These are phyloP conservation scores for Pelargonium citronellum DNA, from an alignment of 441 rosid genomes.

Conservation along the genomic window DNA sequence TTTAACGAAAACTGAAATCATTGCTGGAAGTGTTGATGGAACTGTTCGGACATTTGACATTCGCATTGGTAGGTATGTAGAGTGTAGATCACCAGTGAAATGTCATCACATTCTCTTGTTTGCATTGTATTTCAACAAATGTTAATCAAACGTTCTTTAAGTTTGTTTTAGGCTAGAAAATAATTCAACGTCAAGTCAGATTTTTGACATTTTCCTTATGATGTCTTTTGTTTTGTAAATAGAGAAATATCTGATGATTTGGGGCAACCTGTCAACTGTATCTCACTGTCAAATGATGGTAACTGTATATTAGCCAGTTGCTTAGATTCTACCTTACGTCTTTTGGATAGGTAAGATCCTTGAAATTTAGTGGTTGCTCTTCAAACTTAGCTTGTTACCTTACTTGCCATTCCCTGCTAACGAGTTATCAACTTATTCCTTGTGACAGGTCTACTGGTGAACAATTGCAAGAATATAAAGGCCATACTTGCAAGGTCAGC, in stretches of 20 bases:
- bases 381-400: neutral
- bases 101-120: neutral
- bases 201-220: neutral
- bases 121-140: neutral
- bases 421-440: conserved; percentile 9
- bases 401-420: conserved; percentile 7
- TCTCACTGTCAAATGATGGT: conserved; percentile 80
- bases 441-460: conserved; percentile 68
- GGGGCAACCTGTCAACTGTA: conserved; percentile 94
- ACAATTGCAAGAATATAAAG: conserved; percentile 83
- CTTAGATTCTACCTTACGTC: conserved; percentile 78
- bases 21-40: conserved; percentile 97
- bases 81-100: conserved; percentile 9
- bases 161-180: neutral
- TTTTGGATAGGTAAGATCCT: conserved; percentile 62
- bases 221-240: conserved; percentile 13
- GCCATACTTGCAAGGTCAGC: conserved; percentile 84
- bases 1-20: conserved; percentile 76
- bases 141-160: neutral
- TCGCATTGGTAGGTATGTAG: conserved; percentile 73
- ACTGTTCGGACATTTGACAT: conserved; percentile 92
- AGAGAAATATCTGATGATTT: conserved; percentile 81
- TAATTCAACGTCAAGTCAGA: neutral
- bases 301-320: conserved; percentile 86
- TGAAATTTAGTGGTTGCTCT: neutral